These are phyloP conservation scores for Gossypium herbaceum DNA, from an alignment of 345 rosid species.

Conservation along the genomic window DNA sequence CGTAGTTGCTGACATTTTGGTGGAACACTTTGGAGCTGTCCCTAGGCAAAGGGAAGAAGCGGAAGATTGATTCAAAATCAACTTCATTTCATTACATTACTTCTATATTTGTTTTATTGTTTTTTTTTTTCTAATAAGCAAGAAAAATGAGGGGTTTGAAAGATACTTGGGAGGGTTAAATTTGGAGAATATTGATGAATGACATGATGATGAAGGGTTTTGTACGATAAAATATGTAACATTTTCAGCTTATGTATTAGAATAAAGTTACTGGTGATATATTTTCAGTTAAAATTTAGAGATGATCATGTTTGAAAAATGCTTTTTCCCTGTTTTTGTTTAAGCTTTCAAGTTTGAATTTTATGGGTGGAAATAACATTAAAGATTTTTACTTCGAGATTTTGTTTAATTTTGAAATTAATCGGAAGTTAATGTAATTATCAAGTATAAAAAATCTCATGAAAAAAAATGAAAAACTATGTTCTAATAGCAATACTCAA, in stretches of 20 bases:
- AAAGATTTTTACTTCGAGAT: too few species aligned
- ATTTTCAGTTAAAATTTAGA: neutral
- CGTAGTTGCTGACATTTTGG: slow-evolving; percentile 67
- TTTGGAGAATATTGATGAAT: neutral
- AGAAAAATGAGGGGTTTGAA: neutral
- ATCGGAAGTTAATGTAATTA: too few species aligned
- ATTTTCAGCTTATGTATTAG: neutral
- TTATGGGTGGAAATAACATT: too few species aligned
- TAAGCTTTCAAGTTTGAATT: too few species aligned
- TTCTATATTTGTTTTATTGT: neutral
- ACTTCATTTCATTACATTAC: neutral
- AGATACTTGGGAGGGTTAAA: neutral
- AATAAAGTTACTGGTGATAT: neutral
- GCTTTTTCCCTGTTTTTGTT: too few species aligned
- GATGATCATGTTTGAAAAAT: neutral
- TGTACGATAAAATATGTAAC: neutral
- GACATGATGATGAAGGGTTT: neutral
- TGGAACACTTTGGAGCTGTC: slow-evolving; percentile 77
- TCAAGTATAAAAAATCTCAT: too few species aligned
- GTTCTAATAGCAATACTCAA: too few species aligned
- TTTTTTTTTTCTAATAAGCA: neutral
- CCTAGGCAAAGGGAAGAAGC: slow-evolving; percentile 78
- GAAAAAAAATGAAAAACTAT: too few species aligned
- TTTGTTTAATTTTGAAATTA: too few species aligned
- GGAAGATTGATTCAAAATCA: slow-evolving; percentile 11